phyloP scores from a whole-genome alignment of 2,329 filamentous ascomycete species.

The Fusarium albosuccineum region DNA sequence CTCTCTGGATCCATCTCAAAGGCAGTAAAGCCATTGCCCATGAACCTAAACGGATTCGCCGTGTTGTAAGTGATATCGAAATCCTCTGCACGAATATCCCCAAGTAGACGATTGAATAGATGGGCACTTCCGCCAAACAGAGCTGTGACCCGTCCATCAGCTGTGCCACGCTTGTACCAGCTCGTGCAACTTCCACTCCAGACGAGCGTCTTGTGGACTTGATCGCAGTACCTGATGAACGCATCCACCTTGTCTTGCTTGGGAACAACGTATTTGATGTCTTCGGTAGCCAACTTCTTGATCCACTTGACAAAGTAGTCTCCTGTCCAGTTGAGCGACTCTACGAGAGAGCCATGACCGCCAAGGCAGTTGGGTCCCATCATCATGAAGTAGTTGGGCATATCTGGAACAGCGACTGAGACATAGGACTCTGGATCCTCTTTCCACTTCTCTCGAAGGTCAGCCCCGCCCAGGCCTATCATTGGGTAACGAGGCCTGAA shows the following conservation, averaged over 20 bases:
- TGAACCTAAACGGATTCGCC: constrained; percentile 37
- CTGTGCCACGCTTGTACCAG: constrained; percentile 38
- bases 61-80: constrained; percentile 41
- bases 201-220: constrained; percentile 40
- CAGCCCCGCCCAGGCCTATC: constrained; percentile 59
- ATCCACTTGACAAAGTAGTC: constrained; percentile 45
- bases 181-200: constrained; percentile 41
- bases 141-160: constrained; percentile 37
- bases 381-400: constrained; percentile 51
- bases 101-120: constrained; percentile 38
- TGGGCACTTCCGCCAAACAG: constrained; percentile 42
- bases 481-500: constrained; percentile 66
- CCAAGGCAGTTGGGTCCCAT: constrained; percentile 43
- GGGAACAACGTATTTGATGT: constrained; percentile 39
- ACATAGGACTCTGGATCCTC: constrained; percentile 49
- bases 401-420: constrained; percentile 46
- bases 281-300: constrained; percentile 41
- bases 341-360: constrained; percentile 40
- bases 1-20: constrained; percentile 43
- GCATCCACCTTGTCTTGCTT: constrained; percentile 42
- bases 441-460: constrained; percentile 66
- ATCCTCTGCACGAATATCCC: constrained; percentile 39
- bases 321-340: constrained; percentile 43
- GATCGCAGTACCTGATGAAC: constrained; percentile 38
- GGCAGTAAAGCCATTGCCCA: constrained; percentile 39